Percentiles rank a stretch among this genome's conserved stretches.
phyloP scores from a whole-genome alignment of 1,284 basidiomycete species.

The Porodaedalea pini region DNA sequence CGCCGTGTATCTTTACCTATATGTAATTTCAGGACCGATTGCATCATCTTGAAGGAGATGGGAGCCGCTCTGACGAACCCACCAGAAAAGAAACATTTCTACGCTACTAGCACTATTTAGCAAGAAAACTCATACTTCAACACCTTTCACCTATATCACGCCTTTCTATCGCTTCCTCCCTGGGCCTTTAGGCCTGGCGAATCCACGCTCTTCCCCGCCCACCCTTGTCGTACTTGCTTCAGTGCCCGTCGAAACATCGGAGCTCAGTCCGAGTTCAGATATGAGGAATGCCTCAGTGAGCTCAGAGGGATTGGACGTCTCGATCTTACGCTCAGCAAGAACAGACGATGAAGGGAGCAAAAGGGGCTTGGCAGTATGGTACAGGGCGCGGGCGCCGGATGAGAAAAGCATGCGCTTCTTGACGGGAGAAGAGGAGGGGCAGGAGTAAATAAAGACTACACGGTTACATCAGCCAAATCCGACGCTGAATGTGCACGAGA shows the following conservation, averaged over 20 bases:
- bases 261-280: slow-evolving; percentile 45
- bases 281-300: slow-evolving; percentile 61
- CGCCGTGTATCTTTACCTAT: slow-evolving; percentile 4
- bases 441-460: slow-evolving; percentile 84
- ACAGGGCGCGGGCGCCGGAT: slow-evolving; percentile 57
- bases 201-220: slow-evolving; percentile 22
- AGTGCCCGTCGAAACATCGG: neutral
- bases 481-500: neutral
- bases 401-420: slow-evolving; percentile 87
- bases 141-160: neutral
- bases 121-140: too few relatives aligned
- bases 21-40: slow-evolving; percentile 5
- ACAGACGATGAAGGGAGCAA: slow-evolving; percentile 40
- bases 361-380: slow-evolving; percentile 51
- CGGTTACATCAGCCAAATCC: slow-evolving; percentile 17
- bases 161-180: slow-evolving; percentile 24
- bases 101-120: too few relatives aligned
- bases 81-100: too few relatives aligned
- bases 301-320: slow-evolving; percentile 79
- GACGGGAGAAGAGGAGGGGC: slow-evolving; percentile 74
- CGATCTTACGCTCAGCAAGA: slow-evolving; percentile 61
- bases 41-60: neutral
- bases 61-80: too few relatives aligned
- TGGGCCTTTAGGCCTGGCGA: slow-evolving; percentile 29
- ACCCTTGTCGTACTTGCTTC: slow-evolving; percentile 9